phyloP scores from a whole-genome alignment of 768 basidiomycete species.

The Trametes coccinea region DNA sequence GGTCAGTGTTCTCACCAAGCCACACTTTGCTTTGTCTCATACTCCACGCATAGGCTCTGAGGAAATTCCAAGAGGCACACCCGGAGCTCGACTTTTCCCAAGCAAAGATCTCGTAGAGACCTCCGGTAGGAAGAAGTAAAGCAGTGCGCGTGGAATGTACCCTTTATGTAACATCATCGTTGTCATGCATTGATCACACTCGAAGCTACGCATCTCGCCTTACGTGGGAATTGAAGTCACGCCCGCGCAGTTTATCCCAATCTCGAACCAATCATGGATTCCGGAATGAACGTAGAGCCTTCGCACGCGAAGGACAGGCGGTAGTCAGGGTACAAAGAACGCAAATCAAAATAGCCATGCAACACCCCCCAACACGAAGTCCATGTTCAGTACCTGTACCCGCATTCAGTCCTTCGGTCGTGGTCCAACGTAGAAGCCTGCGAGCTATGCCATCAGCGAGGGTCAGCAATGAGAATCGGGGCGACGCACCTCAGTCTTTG shows the following conservation, averaged over 20 bases:
- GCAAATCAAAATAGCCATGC: slow-evolving; percentile 14
- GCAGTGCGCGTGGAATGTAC: background rate
- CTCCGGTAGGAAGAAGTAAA: background rate
- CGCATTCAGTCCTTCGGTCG: background rate
- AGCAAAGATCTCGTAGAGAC: slow-evolving; percentile 73
- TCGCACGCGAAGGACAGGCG: slow-evolving; percentile 21
- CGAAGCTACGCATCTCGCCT: too few relatives aligned
- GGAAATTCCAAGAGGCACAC: slow-evolving; percentile 87
- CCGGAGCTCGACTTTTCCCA: slow-evolving; percentile 95
- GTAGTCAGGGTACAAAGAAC: slow-evolving; percentile 17
- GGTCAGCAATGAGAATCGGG: background rate
- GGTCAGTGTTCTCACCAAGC: slow-evolving; percentile 40
- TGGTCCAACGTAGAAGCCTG: background rate
- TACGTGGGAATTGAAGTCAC: too few relatives aligned
- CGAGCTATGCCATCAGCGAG: background rate
- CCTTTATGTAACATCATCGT: background rate
- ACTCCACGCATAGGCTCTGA: slow-evolving; percentile 59
- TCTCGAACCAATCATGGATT: slow-evolving; percentile 22
- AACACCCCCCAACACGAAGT: slow-evolving; percentile 17
- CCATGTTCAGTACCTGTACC: background rate
- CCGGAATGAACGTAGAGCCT: slow-evolving; percentile 20
- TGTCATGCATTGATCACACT: too few relatives aligned
- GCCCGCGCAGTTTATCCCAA: slow-evolving; percentile 4
- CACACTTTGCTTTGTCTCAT: background rate
- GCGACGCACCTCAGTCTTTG: slow-evolving; percentile 13